Evolutionary conservation across 179 eudicot species (phyloP), one percentile per base, ranked within the genome.

Genomic region (Nepenthes alata): DNA sequence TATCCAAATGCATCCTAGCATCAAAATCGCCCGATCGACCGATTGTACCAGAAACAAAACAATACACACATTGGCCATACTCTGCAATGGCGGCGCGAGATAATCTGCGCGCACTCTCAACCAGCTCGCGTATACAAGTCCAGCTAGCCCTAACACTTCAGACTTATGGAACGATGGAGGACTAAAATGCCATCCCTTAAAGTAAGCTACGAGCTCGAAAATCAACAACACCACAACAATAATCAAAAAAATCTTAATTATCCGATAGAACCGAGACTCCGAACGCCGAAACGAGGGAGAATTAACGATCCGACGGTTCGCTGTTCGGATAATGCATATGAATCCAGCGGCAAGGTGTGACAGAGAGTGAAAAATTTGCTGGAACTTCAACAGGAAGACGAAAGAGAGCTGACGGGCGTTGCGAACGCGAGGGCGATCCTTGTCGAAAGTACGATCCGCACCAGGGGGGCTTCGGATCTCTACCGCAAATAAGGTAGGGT

Each of bases 121-220:
- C 97, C 97, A 91, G 6, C 67, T 69, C 4, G 87, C 85, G 35
- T 88, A 91, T 5, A 83, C 73, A 14, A 77, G 67, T 76, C 82
- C 89, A 9, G 80, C 78, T 6, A 76, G 74, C 63, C 83, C 95
- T 74, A 79, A 49, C 34, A 82, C 80, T 61, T 70, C 87, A 16
- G 74, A 69, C 53, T 78, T 64, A 39, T 75, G 72, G 38, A 86
- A 55, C 50, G 69, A 59, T 11, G 97, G 91, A n/a, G 96, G 96
- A 65, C 82, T 78, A 47, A 91, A 91, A 80, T 88, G 95, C 91
- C 94, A 91, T 2, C 97, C 96, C 41, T 74, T 85, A 16, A 74
- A 85, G 80, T 82, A 88, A 2, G 97, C 97, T 2, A 73, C 60
- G 0, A 88, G 74, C 81, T 85, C 96, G 12, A 82, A 59, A n/a